Evolutionary conservation across 805 yeast genomes (phyloP).

Genomic region (Candida arabinofermentans): DNA sequence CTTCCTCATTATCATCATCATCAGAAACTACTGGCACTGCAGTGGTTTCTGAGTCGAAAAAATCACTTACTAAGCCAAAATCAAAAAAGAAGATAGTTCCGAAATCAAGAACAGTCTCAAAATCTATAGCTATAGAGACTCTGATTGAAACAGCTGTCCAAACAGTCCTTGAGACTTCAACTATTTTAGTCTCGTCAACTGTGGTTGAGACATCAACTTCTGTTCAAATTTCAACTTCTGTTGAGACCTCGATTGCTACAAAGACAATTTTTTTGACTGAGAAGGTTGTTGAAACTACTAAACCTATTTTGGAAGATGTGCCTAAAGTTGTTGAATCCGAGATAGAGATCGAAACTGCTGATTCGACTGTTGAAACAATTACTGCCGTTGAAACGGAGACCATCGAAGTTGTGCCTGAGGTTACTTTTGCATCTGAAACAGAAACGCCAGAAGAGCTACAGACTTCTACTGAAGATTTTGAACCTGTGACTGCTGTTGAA

Average conservation of each 20-base stretch:
- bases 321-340: not conserved
- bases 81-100: not conserved
- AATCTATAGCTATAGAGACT: constrained; percentile 6
- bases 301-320: not conserved
- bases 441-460: too few relatives aligned
- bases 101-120: not conserved
- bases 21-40: not conserved
- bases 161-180: constrained; percentile 5
- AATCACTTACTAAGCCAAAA: not conserved
- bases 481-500: not conserved
- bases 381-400: too few relatives aligned
- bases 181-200: constrained; percentile 5
- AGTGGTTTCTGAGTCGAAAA: not conserved
- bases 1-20: not conserved
- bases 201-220: constrained; percentile 8
- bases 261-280: constrained; percentile 6
- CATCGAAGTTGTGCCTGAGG: not conserved
- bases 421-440: not conserved
- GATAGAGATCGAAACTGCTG: too few relatives aligned
- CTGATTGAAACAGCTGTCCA: constrained; percentile 4
- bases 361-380: too few relatives aligned
- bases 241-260: constrained; percentile 5
- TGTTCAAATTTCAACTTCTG: constrained; percentile 4
- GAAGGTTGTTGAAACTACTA: constrained; percentile 3
- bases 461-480: too few relatives aligned